These are phyloP conservation scores for Leavenworthia alabamica DNA, from an alignment of 345 rosid genomes.

Conservation along the genomic window DNA sequence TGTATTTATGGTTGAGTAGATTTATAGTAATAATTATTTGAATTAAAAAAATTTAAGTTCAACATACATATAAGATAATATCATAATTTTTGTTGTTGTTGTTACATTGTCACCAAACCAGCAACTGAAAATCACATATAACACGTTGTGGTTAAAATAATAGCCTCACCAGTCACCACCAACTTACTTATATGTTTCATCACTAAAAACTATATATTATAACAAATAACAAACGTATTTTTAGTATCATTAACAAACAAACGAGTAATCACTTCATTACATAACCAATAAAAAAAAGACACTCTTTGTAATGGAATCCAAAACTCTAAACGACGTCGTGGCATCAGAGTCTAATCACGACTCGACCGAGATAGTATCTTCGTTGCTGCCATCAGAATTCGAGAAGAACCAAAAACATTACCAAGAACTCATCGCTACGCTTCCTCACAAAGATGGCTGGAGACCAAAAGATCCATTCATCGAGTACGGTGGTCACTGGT, in stretches of 20 bases:
- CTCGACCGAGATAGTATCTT: neutral
- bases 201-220: conserved; percentile 7
- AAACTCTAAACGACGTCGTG: neutral
- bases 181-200: conserved; percentile 6
- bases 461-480: conserved; percentile 16
- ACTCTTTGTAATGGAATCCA: conserved; percentile 11
- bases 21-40: conserved; percentile 9
- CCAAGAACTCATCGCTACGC: conserved; percentile 25
- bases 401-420: conserved; percentile 23
- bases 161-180: conserved; percentile 13
- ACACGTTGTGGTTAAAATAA: conserved; percentile 9
- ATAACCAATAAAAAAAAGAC: neutral
- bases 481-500: conserved; percentile 30
- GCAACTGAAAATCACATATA: conserved; percentile 10
- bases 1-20: conserved; percentile 16
- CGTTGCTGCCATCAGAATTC: conserved; percentile 14
- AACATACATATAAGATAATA: neutral
- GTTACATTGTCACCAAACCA: conserved; percentile 20
- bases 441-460: conserved; percentile 26
- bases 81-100: neutral
- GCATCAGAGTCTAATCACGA: neutral
- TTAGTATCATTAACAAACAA: neutral
- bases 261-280: neutral
- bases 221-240: neutral
- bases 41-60: neutral